A percentile compares a stretch with the other conserved stretches of the same genome.
Conservation (phyloP, 495 filamentous ascomycete species). For the Entonaema liquescens region DNA sequence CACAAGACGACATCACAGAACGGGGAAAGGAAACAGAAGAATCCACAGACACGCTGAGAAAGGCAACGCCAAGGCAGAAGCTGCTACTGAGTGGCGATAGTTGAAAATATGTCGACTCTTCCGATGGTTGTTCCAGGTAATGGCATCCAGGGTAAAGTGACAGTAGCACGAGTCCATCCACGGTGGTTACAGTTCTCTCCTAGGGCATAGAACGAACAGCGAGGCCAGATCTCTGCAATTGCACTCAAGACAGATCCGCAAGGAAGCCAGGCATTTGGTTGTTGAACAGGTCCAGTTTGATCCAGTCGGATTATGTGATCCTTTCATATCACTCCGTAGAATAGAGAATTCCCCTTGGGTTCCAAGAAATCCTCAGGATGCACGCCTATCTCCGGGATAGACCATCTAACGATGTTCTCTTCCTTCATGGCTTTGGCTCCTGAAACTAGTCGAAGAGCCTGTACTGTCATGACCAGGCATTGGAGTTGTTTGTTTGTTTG, state of each 20-base stretch:
- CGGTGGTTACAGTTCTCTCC: background rate
- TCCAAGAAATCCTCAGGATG: background rate
- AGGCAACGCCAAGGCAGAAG: background rate
- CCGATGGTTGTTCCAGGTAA: background rate
- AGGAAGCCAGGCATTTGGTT: background rate
- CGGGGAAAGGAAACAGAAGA: background rate
- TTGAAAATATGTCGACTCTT: background rate
- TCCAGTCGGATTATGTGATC: background rate
- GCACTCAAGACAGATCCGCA: background rate
- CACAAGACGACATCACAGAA: background rate
- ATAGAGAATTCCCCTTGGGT: background rate
- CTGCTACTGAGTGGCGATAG: background rate
- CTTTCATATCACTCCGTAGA: background rate
- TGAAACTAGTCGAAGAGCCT: conserved; percentile 9
- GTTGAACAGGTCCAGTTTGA: background rate
- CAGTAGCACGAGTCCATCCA: background rate
- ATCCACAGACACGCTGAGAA: background rate
- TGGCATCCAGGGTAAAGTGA: background rate
- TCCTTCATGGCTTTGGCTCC: background rate
- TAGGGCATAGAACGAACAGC: background rate
- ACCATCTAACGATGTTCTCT: conserved; percentile 1
- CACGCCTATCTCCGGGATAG: conserved; percentile 1
- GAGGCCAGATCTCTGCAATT: background rate
- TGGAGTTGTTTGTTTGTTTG: background rate
- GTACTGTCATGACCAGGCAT: conserved; percentile 35